Evolutionary conservation across 768 basidiomycete genomes (phyloP).

Genomic region (Naganishia onofrii): DNA sequence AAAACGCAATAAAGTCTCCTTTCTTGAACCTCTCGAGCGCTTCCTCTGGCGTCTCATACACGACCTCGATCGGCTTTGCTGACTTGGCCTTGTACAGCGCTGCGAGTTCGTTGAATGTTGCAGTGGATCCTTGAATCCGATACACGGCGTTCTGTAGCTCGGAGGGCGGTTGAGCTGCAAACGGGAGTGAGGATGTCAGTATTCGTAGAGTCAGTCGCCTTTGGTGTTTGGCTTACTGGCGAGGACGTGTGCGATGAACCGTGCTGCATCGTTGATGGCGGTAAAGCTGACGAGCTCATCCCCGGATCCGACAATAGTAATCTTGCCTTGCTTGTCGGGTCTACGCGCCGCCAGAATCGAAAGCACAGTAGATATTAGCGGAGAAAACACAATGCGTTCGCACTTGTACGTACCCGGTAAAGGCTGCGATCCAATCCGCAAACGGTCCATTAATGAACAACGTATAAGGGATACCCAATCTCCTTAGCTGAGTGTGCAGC

Average conservation of each 20-base stretch:
- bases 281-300: conserved; percentile 25
- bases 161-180: conserved; percentile 3
- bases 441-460: conserved; percentile 28
- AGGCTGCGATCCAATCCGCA: conserved; percentile 27
- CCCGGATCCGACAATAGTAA: conserved; percentile 22
- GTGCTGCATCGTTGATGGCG: conserved; percentile 9
- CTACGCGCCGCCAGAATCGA: background rate
- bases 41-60: conserved; percentile 11
- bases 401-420: conserved; percentile 1
- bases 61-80: background rate
- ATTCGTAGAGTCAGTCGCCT: no score
- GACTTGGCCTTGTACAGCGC: background rate
- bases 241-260: conserved; percentile 17
- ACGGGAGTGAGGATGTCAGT: no score
- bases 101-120: conserved; percentile 11
- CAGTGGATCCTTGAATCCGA: conserved; percentile 20
- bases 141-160: conserved; percentile 16
- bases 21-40: conserved; percentile 19
- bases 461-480: conserved; percentile 22
- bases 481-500: conserved; percentile 10
- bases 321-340: conserved; percentile 24
- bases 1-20: conserved; percentile 27
- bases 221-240: conserved; percentile 25
- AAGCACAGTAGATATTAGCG: background rate
- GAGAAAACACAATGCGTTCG: background rate